phyloP scores from a whole-genome alignment of 2,329 filamentous ascomycete genomes.

The Trichoderma pleuroti region DNA sequence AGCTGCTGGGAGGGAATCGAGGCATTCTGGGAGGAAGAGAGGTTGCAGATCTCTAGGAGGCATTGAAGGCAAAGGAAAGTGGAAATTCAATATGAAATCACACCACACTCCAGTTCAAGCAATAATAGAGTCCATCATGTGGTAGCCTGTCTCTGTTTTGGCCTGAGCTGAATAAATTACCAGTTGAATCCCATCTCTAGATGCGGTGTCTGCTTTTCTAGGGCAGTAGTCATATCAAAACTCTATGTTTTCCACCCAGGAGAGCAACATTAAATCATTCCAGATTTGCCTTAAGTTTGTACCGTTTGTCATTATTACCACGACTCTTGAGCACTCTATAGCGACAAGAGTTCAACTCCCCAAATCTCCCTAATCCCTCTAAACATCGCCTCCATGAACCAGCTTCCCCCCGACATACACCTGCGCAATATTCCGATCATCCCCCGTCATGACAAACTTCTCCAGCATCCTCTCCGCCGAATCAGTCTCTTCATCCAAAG shows the following conservation, averaged over 20 bases:
- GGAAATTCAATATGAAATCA: neutral
- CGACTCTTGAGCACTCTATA: neutral
- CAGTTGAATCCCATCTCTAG: neutral
- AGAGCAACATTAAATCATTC: neutral
- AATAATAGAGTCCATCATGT: neutral
- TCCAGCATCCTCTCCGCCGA: constrained; percentile 48
- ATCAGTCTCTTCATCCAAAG: constrained; percentile 52
- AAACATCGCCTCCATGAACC: constrained; percentile 21
- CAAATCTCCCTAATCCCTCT: neutral
- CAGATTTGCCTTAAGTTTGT: neutral
- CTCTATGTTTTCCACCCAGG: neutral
- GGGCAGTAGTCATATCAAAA: neutral
- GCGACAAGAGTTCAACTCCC: neutral
- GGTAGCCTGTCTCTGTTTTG: neutral
- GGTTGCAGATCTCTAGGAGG: neutral
- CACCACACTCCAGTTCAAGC: neutral
- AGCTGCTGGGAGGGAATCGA: neutral
- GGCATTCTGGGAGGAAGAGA: neutral
- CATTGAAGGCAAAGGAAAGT: neutral
- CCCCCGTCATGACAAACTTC: constrained; percentile 64
- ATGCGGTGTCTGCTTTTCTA: neutral
- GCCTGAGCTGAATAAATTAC: neutral
- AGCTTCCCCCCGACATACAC: constrained; percentile 51
- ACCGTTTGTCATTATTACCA: neutral
- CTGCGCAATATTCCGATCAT: constrained; percentile 56